Evolutionary conservation across 2,329 filamentous ascomycete species (phyloP), one percentile per base, ranked within the genome.

Genomic region (Elsinoe arachidis): DNA sequence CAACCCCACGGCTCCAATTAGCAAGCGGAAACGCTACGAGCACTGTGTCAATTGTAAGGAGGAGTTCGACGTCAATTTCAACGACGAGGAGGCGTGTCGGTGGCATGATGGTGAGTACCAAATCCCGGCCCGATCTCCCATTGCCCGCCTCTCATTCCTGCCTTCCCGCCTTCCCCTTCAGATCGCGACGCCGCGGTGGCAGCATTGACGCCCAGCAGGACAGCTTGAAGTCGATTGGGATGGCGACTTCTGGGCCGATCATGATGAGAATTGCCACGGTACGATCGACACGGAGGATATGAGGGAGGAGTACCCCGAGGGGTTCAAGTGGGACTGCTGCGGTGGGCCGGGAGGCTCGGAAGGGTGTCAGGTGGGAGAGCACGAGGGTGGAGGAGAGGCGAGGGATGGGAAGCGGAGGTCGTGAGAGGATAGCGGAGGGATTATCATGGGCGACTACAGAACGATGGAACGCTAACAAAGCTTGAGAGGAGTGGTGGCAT

Each of bases 251-350:
- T 71, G 69, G 68, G 64, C 58, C 2, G 66, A 72, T 49, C 61
- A 65, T 12, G 68, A 70, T 35, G 63, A 67, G 49, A 5, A 56
- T 1, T 61, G 51, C 30, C 66, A 70, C 33, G 69, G 69, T 1
- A 9, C 30, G 1, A 68, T 68, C 6, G 66, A 70, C 54, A 61
- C 61, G 1, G 17, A 60, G 0, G 60, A 63, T 30, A 65, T 59
- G 26, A 60, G 62, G 1, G 53, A 66, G 14, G 60, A 66, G 2
- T 63, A 23, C 34, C 66, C 67, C 0, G 61, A 68, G 9, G 66
- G 64, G 26, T 69, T 69, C 59, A 30, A 57, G 10, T 72, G 68
- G 69, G 26, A 37, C 15, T 71, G 69, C 52, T 70, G 68, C 55
- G 51, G 62, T 1, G 35, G 63, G 19, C 11, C 21, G 19, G 63